Evolutionary conservation across 2,329 filamentous ascomycete genomes (phyloP), one percentile per base, ranked within the genome.

Genomic region (Cytospora piceae): DNA sequence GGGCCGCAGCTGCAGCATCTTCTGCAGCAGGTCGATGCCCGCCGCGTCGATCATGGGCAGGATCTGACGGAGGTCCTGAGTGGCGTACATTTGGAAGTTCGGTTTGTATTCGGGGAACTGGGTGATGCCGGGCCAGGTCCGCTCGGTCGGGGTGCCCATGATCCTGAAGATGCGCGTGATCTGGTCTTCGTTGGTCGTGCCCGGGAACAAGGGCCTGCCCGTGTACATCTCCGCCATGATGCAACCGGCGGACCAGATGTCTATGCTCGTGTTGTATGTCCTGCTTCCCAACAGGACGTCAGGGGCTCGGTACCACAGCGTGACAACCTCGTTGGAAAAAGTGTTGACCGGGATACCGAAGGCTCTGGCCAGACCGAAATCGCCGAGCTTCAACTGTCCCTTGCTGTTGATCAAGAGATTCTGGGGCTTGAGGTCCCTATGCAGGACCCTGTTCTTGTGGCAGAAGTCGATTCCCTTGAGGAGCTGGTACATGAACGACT

Each of bases 211-310:
- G 0, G 95, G 95, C 22, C 95, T 87, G 4, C 95, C 95, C 0
- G 94, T 97, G 78, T 96, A 98, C 93, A 99, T 97, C 80, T 99
- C 95, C 12, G 95, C 95, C 95, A 99, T 98, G 82, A 99, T 99
- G 78, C 95, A 99, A 64, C 95, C 95, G 8, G 95, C 95, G 8
- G 93, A 97, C 95, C 95, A 99, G 76, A 99, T 98, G 74, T 99
- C 95, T 77, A 99, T 98, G 79, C 93, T 96, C n/a, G 95, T 99
- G 80, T 97, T 99, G 82, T 99, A 99, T 27, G 95, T 98, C 70
- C 95, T 85, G 73, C 91, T 95, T 61, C 95, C 95, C 55, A 99
- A 86, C 60, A 99, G 85, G 56, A 99, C 95, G 73, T 99, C 95
- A 0, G 95, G 95, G 0, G 95, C 95, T 53, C 95, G 91, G 77